Percentiles rank a stretch among this genome's conserved stretches.
These are phyloP conservation scores for Hypoxylon sp. DNA, from an alignment of 2,329 filamentous ascomycete genomes.

Conservation along the genomic window DNA sequence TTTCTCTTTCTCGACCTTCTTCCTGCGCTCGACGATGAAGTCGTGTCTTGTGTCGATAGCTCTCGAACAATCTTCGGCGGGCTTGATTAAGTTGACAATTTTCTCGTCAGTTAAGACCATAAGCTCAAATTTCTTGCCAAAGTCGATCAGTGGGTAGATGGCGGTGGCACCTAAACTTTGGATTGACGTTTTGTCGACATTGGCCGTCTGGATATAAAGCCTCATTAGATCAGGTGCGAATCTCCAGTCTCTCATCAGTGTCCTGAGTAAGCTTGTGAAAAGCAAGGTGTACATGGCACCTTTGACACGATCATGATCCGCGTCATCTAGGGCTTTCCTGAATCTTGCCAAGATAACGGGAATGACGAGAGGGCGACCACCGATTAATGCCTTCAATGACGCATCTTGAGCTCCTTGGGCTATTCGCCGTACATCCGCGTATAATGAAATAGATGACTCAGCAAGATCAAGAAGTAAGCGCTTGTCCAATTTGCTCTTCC, in stretches of 20 bases:
- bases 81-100: slow-evolving; percentile 77
- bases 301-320: slow-evolving; percentile 92
- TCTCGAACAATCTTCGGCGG: slow-evolving; percentile 70
- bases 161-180: slow-evolving; percentile 87
- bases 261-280: slow-evolving; percentile 89
- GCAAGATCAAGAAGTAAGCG: slow-evolving; percentile 86
- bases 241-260: slow-evolving; percentile 91
- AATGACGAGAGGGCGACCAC: slow-evolving; percentile 88
- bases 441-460: slow-evolving; percentile 88
- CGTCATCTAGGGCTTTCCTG: slow-evolving; percentile 79
- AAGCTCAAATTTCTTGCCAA: slow-evolving; percentile 87
- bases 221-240: slow-evolving; percentile 91
- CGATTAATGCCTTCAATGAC: slow-evolving; percentile 89
- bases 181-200: slow-evolving; percentile 93
- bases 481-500: slow-evolving; percentile 91
- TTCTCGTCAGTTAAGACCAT: slow-evolving; percentile 84
- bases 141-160: slow-evolving; percentile 88
- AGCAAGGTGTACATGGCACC: slow-evolving; percentile 91
- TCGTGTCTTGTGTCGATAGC: slow-evolving; percentile 75
- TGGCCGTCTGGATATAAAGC: slow-evolving; percentile 88
- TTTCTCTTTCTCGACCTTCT: slow-evolving; percentile 86
- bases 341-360: slow-evolving; percentile 85
- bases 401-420: slow-evolving; percentile 94
- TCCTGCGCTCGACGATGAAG: slow-evolving; percentile 79
- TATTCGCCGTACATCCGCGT: slow-evolving; percentile 94